Percentiles rank a stretch among this genome's conserved stretches.
Evolutionary conservation across 768 basidiomycete species (phyloP).

Genomic region (Phallus indusiatus): DNA sequence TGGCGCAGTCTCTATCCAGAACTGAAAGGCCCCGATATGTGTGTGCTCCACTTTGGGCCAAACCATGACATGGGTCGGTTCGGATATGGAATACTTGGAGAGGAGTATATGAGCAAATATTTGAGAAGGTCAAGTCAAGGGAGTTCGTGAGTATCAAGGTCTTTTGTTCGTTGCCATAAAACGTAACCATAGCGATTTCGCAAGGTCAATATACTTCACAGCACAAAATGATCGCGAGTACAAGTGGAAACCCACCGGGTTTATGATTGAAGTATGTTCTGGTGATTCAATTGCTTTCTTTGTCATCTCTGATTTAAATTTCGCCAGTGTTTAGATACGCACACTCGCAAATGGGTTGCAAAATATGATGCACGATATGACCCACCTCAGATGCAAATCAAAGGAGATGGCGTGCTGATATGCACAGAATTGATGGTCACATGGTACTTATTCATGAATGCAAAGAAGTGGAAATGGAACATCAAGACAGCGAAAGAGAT

Average conservation of each 20-base stretch:
- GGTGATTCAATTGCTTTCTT: slow-evolving; percentile 9
- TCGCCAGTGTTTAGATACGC: slow-evolving; percentile 7
- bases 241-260: slow-evolving; percentile 53
- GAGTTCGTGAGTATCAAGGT: slow-evolving; percentile 64
- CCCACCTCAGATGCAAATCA: slow-evolving; percentile 6
- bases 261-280: slow-evolving; percentile 12
- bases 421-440: slow-evolving; percentile 8
- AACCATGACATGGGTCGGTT: slow-evolving; percentile 49
- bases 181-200: neutral
- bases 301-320: slow-evolving; percentile 17
- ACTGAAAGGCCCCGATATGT: slow-evolving; percentile 74
- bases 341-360: slow-evolving; percentile 5
- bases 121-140: slow-evolving; percentile 48
- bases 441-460: slow-evolving; percentile 6
- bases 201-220: slow-evolving; percentile 66
- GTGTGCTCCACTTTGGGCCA: slow-evolving; percentile 71
- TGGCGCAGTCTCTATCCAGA: slow-evolving; percentile 60
- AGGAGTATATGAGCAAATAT: slow-evolving; percentile 43
- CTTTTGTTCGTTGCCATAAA: slow-evolving; percentile 11
- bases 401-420: slow-evolving; percentile 6
- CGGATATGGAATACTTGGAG: slow-evolving; percentile 54
- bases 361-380: slow-evolving; percentile 2
- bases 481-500: slow-evolving; percentile 8
- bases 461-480: slow-evolving; percentile 9
- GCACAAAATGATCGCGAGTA: slow-evolving; percentile 58